These are phyloP conservation scores for Herpetomonas tarakana DNA, from an alignment of 208 protist species.

Conservation along the genomic window DNA sequence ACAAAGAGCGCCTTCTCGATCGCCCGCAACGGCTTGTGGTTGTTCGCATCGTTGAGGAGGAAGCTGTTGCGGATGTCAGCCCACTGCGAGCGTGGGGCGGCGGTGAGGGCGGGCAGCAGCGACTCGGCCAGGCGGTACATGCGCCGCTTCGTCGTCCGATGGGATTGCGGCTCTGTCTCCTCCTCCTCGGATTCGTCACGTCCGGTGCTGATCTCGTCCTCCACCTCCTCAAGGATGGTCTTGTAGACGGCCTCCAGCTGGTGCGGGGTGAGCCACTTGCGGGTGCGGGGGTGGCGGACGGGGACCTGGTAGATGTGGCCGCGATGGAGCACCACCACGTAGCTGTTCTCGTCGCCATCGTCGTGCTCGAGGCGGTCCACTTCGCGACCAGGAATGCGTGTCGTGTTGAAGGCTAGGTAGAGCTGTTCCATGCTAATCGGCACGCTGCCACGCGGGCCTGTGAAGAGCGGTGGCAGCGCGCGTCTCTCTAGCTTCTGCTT, in stretches of 20 bases:
- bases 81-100: constrained; percentile 65
- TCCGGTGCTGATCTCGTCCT: constrained; percentile 42
- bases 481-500: constrained; percentile 60
- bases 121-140: constrained; percentile 40
- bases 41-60: constrained; percentile 69
- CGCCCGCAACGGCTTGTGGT: constrained; percentile 50
- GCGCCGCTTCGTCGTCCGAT: constrained; percentile 30
- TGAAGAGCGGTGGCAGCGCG: constrained; percentile 54
- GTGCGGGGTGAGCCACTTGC: constrained; percentile 45
- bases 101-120: constrained; percentile 67
- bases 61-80: constrained; percentile 62
- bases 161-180: constrained; percentile 40
- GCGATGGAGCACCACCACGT: constrained; percentile 75
- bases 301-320: constrained; percentile 64
- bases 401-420: constrained; percentile 74
- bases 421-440: constrained; percentile 90
- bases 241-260: constrained; percentile 51
- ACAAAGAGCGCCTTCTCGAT: constrained; percentile 83
- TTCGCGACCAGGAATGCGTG: constrained; percentile 81
- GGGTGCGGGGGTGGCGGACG: constrained; percentile 43
- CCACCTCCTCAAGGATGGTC: constrained; percentile 36
- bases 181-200: constrained; percentile 52
- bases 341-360: constrained; percentile 35
- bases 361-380: constrained; percentile 59
- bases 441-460: constrained; percentile 36